Percentiles rank a stretch among this genome's conserved stretches.
phyloP scores from a whole-genome alignment of 1,284 basidiomycete species.

The Chiua sp. region DNA sequence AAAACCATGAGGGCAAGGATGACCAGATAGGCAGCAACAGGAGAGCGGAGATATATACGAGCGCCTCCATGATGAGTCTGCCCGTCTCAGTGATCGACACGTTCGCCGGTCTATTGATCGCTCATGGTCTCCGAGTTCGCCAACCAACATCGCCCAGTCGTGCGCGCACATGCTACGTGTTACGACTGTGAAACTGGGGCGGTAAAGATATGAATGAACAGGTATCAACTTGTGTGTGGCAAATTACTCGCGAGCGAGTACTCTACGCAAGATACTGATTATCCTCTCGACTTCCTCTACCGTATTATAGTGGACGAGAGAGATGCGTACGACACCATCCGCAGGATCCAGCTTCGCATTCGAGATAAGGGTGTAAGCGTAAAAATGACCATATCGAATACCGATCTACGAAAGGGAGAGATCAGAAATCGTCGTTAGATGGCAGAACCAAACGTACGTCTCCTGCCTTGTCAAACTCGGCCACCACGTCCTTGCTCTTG shows the following conservation, averaged over 20 bases:
- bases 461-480: conserved; percentile 61
- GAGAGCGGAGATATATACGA: too few relatives aligned
- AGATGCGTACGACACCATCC: conserved; percentile 77
- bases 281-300: conserved; percentile 68
- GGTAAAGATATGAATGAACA: too few relatives aligned
- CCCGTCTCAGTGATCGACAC: too few relatives aligned
- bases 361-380: conserved; percentile 70
- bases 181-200: too few relatives aligned
- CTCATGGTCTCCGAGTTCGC: too few relatives aligned
- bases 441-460: conserved; percentile 51
- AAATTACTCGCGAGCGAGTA: conserved; percentile 28
- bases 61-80: too few relatives aligned
- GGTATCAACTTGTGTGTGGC: too few relatives aligned
- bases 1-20: too few relatives aligned
- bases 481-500: conserved; percentile 68
- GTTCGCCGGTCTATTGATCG: too few relatives aligned
- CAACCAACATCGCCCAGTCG: too few relatives aligned
- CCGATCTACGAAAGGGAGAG: conserved; percentile 56
- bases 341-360: conserved; percentile 58
- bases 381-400: conserved; percentile 81
- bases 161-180: too few relatives aligned
- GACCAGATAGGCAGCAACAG: too few relatives aligned
- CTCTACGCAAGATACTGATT: conserved; percentile 57
- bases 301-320: conserved; percentile 84
- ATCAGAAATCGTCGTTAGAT: conserved; percentile 1